Percentiles rank a stretch among this genome's conserved stretches.
Conservation (phyloP, 768 basidiomycete genomes). For the Hydnum rufescens region DNA sequence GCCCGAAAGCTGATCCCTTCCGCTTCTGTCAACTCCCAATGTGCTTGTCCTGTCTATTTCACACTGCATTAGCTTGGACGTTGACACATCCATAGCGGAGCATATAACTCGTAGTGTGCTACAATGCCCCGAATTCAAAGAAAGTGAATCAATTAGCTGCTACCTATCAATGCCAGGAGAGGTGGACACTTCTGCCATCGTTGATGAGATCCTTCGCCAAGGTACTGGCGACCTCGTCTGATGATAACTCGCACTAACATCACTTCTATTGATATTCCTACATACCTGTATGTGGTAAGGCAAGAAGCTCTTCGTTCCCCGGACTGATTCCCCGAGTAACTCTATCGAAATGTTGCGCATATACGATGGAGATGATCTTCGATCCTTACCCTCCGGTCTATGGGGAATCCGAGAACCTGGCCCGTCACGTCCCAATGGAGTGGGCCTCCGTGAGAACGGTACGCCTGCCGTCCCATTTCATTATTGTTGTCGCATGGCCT, state of each 20-base stretch:
- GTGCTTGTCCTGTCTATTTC: neutral
- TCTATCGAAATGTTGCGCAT: slow-evolving; percentile 8
- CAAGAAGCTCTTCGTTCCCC: slow-evolving; percentile 10
- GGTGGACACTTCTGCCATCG: slow-evolving; percentile 9
- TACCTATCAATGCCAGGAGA: slow-evolving; percentile 9
- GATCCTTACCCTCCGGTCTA: slow-evolving; percentile 3
- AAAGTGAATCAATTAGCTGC: slow-evolving; percentile 9
- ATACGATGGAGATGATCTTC: slow-evolving; percentile 7
- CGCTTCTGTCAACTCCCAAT: neutral
- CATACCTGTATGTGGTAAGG: neutral
- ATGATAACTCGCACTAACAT: neutral
- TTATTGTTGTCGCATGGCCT: neutral
- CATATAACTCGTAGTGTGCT: slow-evolving; percentile 5
- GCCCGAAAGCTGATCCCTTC: neutral
- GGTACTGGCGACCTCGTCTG: neutral
- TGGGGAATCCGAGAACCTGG: slow-evolving; percentile 10
- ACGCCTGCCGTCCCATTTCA: neutral
- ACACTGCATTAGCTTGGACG: neutral
- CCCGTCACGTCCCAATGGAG: neutral
- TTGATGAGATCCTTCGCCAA: slow-evolving; percentile 4
- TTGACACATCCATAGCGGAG: slow-evolving; percentile 2
- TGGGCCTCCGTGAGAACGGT: neutral
- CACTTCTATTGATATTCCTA: neutral
- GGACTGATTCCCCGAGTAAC: slow-evolving; percentile 3
- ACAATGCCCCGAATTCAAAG: slow-evolving; percentile 4